Evolutionary conservation across 345 rosid genomes (phyloP).

Genomic region (Carallia pectinifolia): DNA sequence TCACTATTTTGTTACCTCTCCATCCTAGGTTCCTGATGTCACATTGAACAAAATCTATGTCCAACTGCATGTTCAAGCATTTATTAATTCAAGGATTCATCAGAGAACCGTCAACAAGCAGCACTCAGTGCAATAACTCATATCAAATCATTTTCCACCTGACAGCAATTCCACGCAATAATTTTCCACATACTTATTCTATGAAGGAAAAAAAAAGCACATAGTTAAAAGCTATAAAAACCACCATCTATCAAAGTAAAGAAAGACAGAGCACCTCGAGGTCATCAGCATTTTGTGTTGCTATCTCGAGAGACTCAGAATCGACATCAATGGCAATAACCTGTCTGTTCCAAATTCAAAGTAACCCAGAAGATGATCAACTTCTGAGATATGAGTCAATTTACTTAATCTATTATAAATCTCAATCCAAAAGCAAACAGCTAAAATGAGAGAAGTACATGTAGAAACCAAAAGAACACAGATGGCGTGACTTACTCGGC

Average conservation of each 20-base stretch:
- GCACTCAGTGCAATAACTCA: not conserved
- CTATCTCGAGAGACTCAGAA: conserved; percentile 68
- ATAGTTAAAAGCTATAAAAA: too few species aligned
- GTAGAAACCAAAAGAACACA: not conserved
- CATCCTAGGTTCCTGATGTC: conserved; percentile 57
- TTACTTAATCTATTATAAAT: not conserved
- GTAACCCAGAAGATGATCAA: not conserved
- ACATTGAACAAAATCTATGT: conserved; percentile 69
- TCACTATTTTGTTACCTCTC: conserved; percentile 51
- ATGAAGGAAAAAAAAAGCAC: not conserved
- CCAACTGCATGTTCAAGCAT: conserved; percentile 54
- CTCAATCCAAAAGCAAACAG: not conserved
- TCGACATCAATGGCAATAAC: conserved; percentile 83
- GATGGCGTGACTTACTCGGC: conserved; percentile 59
- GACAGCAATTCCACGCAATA: not conserved
- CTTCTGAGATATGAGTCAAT: not conserved
- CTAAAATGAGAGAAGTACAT: not conserved
- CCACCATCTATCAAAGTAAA: not conserved
- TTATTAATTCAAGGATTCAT: conserved; percentile 11
- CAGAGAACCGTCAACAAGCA: conserved; percentile 11
- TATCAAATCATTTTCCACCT: not conserved
- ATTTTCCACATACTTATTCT: not conserved
- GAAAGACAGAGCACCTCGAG: conserved; percentile 56
- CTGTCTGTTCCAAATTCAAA: conserved; percentile 40
- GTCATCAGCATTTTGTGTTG: conserved; percentile 69